Evolutionary conservation across 129 eudicot species (phyloP).

Genomic region (Lactuca sativa): DNA sequence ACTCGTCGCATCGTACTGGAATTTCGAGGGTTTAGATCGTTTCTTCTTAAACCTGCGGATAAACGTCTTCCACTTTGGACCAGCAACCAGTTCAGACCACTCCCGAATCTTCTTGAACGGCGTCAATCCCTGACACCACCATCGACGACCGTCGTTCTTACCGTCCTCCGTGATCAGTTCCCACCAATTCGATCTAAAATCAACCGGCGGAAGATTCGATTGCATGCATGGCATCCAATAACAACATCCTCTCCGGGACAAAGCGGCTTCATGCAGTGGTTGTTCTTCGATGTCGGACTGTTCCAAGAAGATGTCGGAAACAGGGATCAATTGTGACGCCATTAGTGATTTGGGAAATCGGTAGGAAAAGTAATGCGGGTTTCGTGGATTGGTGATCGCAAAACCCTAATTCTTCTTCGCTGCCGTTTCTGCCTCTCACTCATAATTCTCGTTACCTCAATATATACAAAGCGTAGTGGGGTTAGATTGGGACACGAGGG

Average conservation of each 20-base stretch:
- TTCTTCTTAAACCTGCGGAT: slow-evolving; percentile 48
- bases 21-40: slow-evolving; percentile 25
- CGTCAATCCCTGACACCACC: slow-evolving; percentile 38
- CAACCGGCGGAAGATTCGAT: slow-evolving; percentile 20
- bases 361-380: neutral
- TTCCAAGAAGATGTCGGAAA: neutral
- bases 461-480: neutral
- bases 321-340: slow-evolving; percentile 8
- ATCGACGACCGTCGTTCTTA: slow-evolving; percentile 15
- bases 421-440: neutral
- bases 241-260: slow-evolving; percentile 32
- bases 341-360: slow-evolving; percentile 2
- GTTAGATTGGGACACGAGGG: neutral
- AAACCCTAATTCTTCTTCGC: slow-evolving; percentile 22
- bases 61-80: slow-evolving; percentile 67
- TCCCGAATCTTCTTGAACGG: slow-evolving; percentile 46
- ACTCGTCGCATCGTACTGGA: slow-evolving; percentile 48
- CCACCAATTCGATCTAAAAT: slow-evolving; percentile 31
- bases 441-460: neutral
- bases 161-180: slow-evolving; percentile 14
- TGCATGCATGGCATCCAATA: slow-evolving; percentile 46
- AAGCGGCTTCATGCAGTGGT: slow-evolving; percentile 26
- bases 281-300: slow-evolving; percentile 26
- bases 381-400: slow-evolving; percentile 6
- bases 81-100: slow-evolving; percentile 75